Evolutionary conservation across 2,329 filamentous ascomycete genomes (phyloP), one percentile per base, ranked within the genome.

Genomic region (Fusarium nanum): DNA sequence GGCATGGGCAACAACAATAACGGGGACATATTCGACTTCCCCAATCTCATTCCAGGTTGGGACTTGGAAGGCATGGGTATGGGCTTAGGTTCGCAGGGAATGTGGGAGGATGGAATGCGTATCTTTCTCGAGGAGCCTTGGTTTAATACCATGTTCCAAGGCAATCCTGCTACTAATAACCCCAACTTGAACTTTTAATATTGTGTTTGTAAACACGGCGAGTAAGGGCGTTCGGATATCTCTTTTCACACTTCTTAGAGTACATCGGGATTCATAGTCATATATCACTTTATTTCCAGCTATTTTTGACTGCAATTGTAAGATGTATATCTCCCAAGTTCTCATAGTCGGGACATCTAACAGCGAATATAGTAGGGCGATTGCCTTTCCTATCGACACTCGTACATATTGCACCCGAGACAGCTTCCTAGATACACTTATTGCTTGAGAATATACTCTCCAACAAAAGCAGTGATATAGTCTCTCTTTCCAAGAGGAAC

Each of bases 401-500:
- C 34, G 1, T 12, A 11, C 18, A 37, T 11, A 37, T n/a, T 37
- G 5, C 10, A n/a, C 10, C 18, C 18, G 34, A 12, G 34, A 37
- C 18, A 34, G 18, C 18, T 12, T 12, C 49, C 13, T 28, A 8
- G 16, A 6, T 6, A 16, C 30, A 22, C n/a, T 32, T 65, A 56
- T 30, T 45, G 54, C 60, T 71, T 73, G 1, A 70, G 30, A n/a
- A 76, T 66, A 37, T 70, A 62, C 54, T 69, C 55, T 2, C 56
- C 68, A 20, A 76, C 53, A 58, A 76, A 79, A 7, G 58, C 25
- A 50, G 56, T 65, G 62, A 87, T 72, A 72, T 80, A 90, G 72
- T 90, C 86, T 41, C 64, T 56, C 81, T 90, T 91, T 18, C 86
- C 87, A n/a, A 91, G 20, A 0, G 81, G 81, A n/a, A 89, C 86